Conservation (phyloP, 2,329 filamentous ascomycete species). For the Lasiodiplodia hormozganensis region DNA sequence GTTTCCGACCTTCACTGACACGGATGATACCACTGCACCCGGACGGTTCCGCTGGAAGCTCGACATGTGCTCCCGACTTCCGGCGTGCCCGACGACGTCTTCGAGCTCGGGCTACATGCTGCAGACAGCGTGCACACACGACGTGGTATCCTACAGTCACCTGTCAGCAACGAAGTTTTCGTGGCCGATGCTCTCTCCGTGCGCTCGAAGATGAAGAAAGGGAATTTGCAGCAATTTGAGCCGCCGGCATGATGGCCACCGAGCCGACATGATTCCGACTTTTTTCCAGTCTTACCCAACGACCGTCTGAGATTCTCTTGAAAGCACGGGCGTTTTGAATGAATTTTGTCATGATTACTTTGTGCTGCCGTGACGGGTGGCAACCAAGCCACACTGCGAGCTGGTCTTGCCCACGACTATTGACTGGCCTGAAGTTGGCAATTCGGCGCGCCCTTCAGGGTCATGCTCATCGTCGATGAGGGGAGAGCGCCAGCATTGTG, state of each 20-base stretch:
- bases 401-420: conserved; percentile 11
- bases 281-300: conserved; percentile 6
- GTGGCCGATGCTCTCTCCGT: background rate
- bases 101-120: background rate
- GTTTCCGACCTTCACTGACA: conserved; percentile 39
- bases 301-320: background rate
- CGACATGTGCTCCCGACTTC: conserved; percentile 4
- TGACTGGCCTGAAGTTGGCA: background rate
- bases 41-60: background rate
- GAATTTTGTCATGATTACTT: conserved; percentile 16
- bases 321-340: background rate
- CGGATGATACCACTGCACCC: conserved; percentile 35
- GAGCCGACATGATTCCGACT: conserved; percentile 13
- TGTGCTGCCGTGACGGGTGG: conserved; percentile 6
- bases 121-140: background rate
- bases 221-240: conserved; percentile 14
- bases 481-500: background rate
- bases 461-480: background rate
- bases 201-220: background rate
- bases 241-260: background rate
- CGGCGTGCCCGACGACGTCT: background rate
- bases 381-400: conserved; percentile 3
- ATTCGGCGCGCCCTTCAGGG: background rate
- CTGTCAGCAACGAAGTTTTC: conserved; percentile 2
- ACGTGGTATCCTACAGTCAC: background rate